Base-by-base conservation (phyloP, 495 filamentous ascomycete species). In the Immersiella caudata region DNA sequence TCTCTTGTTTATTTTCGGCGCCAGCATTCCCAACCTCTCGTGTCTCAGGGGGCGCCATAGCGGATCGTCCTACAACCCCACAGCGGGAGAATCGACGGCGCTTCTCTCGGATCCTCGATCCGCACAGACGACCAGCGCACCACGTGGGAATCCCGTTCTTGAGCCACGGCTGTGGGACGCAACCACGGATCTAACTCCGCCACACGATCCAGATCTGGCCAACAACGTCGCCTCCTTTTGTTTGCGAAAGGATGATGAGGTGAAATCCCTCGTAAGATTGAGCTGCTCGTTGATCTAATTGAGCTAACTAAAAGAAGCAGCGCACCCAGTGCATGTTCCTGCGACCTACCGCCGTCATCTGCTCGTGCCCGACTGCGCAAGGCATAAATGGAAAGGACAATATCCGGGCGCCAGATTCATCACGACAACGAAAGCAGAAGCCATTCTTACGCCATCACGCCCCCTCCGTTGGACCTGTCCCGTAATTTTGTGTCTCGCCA, bases 401-500 rank as follows among this genome's bases (percentile, higher is more conserved):
- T 14, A 18, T 12, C 40, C 4, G 40, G 16, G 14, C 40, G 40
- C 40, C 40, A 14, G 16, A 12, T 2, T 46, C 40, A 46, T 46
- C 40, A 12, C 40, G 40, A 33, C 21, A 16, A 20, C 56, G 6
- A 59, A 59, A 59, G 24, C 18, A 59, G 9, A 33, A 27, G 11
- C 26, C 40, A 46, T 14, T 14, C 16, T 12, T 14, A 46, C 9
- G 40, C 35, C 21, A 25, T 62, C 36, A 62, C 9, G 29, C 35
- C 21, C 35, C 36, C 8, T 62, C 60, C 35, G 60, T 18, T 12
- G 60, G 60, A 27, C 60, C 36, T 25, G 60, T 33, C 35, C 60
- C 60, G 40, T 46, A 62, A 33, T 62, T 62, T 21, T 62, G 60
- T 27, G 54, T 14, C n/a, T 62, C 60, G n/a, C 60, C 60, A 62